phyloP scores from a whole-genome alignment of 805 yeast species.

The Groenewaldozyma salmanticensis region DNA sequence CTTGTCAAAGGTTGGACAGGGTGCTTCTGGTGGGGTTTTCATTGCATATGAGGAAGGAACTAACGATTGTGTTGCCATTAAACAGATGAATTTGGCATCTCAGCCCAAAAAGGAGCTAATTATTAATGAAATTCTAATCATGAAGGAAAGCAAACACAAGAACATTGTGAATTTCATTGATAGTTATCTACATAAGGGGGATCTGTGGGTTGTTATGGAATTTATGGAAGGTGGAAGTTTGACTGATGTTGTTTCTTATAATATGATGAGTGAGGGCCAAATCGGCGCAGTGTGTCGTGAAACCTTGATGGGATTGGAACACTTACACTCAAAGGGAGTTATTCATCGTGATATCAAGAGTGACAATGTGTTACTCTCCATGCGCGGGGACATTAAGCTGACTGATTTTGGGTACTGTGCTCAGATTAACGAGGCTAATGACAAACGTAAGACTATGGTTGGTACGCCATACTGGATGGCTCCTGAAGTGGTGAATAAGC shows the following conservation, averaged over 20 bases:
- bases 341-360: slow-evolving; percentile 96
- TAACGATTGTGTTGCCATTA: slow-evolving; percentile 78
- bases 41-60: slow-evolving; percentile 58
- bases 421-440: slow-evolving; percentile 60
- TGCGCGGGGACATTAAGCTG: slow-evolving; percentile 77
- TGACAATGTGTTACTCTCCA: slow-evolving; percentile 81
- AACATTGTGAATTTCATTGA: slow-evolving; percentile 93
- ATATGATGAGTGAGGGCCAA: slow-evolving; percentile 73
- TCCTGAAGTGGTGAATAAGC: slow-evolving; percentile 92
- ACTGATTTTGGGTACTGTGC: slow-evolving; percentile 92
- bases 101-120: slow-evolving; percentile 94
- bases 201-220: slow-evolving; percentile 99
- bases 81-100: slow-evolving; percentile 84
- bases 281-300: slow-evolving; percentile 87
- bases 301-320: slow-evolving; percentile 83
- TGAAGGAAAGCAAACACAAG: slow-evolving; percentile 91
- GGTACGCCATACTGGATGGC: slow-evolving; percentile 99
- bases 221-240: slow-evolving; percentile 98
- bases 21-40: slow-evolving; percentile 92
- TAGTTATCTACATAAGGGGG: slow-evolving; percentile 70
- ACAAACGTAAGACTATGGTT: slow-evolving; percentile 80
- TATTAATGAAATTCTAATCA: slow-evolving; percentile 89
- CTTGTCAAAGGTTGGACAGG: slow-evolving; percentile 64
- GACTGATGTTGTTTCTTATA: slow-evolving; percentile 91
- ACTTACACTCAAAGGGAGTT: slow-evolving; percentile 82